These are phyloP conservation scores for Candida tetrigidarum DNA, from an alignment of 1,139 yeast genomes.

Conservation along the genomic window DNA sequence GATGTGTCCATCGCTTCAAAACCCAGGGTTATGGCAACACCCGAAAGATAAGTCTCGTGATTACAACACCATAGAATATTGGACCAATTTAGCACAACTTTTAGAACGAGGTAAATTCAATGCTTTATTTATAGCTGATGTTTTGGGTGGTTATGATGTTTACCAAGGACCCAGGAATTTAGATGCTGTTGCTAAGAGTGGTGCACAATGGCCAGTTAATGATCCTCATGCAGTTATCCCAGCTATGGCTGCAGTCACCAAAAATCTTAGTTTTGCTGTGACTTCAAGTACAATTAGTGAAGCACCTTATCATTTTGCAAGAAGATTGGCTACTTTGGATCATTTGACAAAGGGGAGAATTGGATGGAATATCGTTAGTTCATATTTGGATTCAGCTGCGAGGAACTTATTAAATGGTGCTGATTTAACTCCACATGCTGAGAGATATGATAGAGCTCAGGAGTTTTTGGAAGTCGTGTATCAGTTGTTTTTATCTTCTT, in stretches of 20 bases:
- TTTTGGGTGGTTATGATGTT: conserved; percentile 45
- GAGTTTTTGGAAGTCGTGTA: conserved; percentile 44
- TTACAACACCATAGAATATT: conserved; percentile 44
- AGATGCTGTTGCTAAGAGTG: conserved; percentile 38
- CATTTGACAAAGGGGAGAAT: conserved; percentile 46
- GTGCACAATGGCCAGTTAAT: conserved; percentile 46
- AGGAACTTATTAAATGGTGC: conserved; percentile 37
- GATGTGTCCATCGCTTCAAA: conserved; percentile 41
- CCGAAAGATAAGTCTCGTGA: conserved; percentile 38
- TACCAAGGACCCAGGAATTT: conserved; percentile 41
- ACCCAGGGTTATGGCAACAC: conserved; percentile 44
- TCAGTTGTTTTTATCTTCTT: conserved; percentile 40
- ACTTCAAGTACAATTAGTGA: conserved; percentile 47
- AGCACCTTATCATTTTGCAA: conserved; percentile 45
- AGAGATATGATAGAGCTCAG: conserved; percentile 43
- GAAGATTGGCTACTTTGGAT: conserved; percentile 44
- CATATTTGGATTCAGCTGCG: conserved; percentile 44
- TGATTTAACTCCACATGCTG: conserved; percentile 36
- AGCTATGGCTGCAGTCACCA: conserved; percentile 44
- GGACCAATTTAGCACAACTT: conserved; percentile 47
- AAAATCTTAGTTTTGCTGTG: conserved; percentile 39
- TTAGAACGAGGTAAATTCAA: conserved; percentile 49
- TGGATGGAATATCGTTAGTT: conserved; percentile 48
- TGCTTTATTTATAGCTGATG: conserved; percentile 50
- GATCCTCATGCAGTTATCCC: conserved; percentile 39